Conservation (phyloP, 768 basidiomycete genomes). For the Hortiboletus campestris region DNA sequence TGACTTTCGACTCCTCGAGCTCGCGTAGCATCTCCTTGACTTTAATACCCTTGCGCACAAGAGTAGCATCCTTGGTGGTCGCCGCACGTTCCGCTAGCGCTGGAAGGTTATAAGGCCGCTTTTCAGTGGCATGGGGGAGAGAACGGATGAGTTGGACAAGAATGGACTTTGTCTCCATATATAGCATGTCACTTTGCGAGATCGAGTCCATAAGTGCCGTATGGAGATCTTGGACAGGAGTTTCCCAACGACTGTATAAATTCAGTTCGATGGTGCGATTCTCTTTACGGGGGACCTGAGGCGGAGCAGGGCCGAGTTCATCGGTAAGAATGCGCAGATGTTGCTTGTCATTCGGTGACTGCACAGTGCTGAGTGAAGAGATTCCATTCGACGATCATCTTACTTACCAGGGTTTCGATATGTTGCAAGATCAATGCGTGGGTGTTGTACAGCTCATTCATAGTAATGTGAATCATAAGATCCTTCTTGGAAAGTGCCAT, state of each 20-base stretch:
- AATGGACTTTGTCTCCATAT: slow-evolving; percentile 99
- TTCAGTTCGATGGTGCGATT: slow-evolving; percentile 91
- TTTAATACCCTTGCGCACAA: slow-evolving; percentile 97
- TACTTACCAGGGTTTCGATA: slow-evolving; percentile 84
- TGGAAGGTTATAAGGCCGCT: slow-evolving; percentile 84
- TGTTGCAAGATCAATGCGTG: slow-evolving; percentile 95
- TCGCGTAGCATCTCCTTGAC: slow-evolving; percentile 99
- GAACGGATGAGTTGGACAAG: slow-evolving; percentile 97
- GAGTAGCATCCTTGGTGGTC: slow-evolving; percentile 93
- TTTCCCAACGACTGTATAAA: slow-evolving; percentile 98
- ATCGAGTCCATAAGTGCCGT: slow-evolving; percentile 96
- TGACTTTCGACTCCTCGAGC: slow-evolving; percentile 84
- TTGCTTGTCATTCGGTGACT: slow-evolving; percentile 98
- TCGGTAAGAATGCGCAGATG: slow-evolving; percentile 96
- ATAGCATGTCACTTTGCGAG: slow-evolving; percentile 96
- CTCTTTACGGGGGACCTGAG: slow-evolving; percentile 97
- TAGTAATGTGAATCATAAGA: slow-evolving; percentile 94
- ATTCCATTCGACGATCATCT: neutral
- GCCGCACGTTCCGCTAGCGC: slow-evolving; percentile 93
- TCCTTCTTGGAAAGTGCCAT: slow-evolving; percentile 99
- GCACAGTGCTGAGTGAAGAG: slow-evolving; percentile 2
- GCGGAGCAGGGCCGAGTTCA: slow-evolving; percentile 89
- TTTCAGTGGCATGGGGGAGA: slow-evolving; percentile 79
- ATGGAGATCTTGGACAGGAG: slow-evolving; percentile 96
- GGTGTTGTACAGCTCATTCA: slow-evolving; percentile 99